These are phyloP conservation scores for Geotrichum cucujoidarum DNA, from an alignment of 1,139 yeast species.

Conservation along the genomic window DNA sequence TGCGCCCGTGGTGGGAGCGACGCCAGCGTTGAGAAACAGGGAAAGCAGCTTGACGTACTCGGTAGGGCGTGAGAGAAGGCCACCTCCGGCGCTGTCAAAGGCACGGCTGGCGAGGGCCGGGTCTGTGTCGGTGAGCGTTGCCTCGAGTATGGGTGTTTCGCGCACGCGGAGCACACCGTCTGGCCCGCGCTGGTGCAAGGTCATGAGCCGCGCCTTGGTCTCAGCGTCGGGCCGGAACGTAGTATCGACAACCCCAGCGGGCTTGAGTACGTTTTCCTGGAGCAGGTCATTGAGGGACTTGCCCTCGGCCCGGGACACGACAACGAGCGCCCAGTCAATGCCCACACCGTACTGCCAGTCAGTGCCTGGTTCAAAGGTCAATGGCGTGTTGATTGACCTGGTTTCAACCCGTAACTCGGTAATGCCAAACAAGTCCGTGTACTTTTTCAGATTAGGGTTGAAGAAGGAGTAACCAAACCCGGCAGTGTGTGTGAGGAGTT, in stretches of 20 bases:
- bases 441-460: constrained; percentile 26
- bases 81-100: constrained; percentile 45
- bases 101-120: constrained; percentile 6
- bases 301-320: constrained; percentile 45
- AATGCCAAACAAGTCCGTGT: constrained; percentile 16
- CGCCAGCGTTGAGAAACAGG: constrained; percentile 45
- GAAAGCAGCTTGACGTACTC: constrained; percentile 46
- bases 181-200: constrained; percentile 18
- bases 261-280: constrained; percentile 41
- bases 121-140: constrained; percentile 10
- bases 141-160: constrained; percentile 12
- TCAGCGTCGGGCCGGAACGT: constrained; percentile 32
- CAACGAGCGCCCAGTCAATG: constrained; percentile 51
- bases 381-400: constrained; percentile 36
- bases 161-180: constrained; percentile 14
- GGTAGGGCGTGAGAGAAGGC: constrained; percentile 43
- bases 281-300: constrained; percentile 43
- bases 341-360: constrained; percentile 49
- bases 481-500: constrained; percentile 48
- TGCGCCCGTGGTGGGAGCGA: constrained; percentile 29
- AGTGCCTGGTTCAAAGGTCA: constrained; percentile 51
- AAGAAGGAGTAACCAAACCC: constrained; percentile 31
- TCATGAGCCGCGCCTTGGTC: constrained; percentile 12
- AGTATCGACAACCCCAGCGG: constrained; percentile 42
- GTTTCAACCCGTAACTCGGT: constrained; percentile 19